These are phyloP conservation scores for Ulmus americana DNA, from an alignment of 331 rosid genomes.

Conservation along the genomic window DNA sequence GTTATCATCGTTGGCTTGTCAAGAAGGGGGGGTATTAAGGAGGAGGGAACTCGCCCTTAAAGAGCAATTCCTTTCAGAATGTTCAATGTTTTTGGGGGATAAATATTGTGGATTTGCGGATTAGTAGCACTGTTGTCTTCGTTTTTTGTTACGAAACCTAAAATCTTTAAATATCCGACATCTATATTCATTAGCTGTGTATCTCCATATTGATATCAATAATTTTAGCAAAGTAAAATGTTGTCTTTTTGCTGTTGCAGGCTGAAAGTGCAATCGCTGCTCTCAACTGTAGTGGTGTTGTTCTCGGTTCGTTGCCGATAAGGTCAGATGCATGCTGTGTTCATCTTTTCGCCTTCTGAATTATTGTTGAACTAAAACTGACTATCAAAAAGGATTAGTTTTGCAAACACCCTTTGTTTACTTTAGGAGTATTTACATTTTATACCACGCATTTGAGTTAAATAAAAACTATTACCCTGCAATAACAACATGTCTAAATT, in stretches of 20 bases:
- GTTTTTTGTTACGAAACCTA: background rate
- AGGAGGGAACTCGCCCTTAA: background rate
- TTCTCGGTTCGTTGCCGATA: slow-evolving; percentile 43
- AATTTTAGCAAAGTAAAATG: background rate
- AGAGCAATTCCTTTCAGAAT: background rate
- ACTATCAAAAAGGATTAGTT: too few species aligned
- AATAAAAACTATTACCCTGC: too few species aligned
- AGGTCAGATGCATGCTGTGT: slow-evolving; percentile 23
- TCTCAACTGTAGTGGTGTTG: slow-evolving; percentile 55
- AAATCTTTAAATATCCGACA: background rate
- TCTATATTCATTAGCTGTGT: background rate
- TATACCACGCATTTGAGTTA: too few species aligned
- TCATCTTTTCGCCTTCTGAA: background rate
- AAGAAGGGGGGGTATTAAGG: background rate
- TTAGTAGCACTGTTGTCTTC: too few species aligned
- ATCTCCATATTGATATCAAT: background rate
- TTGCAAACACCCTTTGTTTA: too few species aligned
- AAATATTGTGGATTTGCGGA: background rate
- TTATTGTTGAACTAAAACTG: background rate
- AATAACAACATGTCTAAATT: too few species aligned
- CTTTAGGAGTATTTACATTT: too few species aligned
- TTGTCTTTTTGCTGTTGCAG: slow-evolving; percentile 22
- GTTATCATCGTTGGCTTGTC: slow-evolving; percentile 4
- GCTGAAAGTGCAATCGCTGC: slow-evolving; percentile 61
- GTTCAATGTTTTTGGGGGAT: background rate